Evolutionary conservation across 495 filamentous ascomycete species (phyloP).

Genomic region (Rusavskia elegans): DNA sequence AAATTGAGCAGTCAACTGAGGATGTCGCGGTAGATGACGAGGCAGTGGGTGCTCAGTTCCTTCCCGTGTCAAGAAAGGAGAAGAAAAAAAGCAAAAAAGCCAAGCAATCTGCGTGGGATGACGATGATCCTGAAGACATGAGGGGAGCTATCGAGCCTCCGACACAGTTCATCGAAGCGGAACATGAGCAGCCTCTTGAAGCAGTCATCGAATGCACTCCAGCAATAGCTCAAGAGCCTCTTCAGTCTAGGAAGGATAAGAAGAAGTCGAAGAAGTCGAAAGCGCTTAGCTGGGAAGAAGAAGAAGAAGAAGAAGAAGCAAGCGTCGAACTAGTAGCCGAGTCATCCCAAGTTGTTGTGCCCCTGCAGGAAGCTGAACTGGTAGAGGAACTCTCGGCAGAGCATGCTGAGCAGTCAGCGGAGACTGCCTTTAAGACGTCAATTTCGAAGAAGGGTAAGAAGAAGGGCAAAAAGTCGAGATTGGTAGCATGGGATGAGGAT

Average conservation of each 20-base stretch:
- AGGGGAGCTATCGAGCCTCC: background rate
- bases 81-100: slow-evolving; percentile 20
- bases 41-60: background rate
- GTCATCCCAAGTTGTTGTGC: too few relatives aligned
- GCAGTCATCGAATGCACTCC: slow-evolving; percentile 3
- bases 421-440: background rate
- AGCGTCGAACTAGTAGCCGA: background rate
- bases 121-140: background rate
- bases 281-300: slow-evolving; percentile 12
- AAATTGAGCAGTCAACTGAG: background rate
- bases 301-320: slow-evolving; percentile 2
- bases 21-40: background rate
- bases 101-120: slow-evolving; percentile 10
- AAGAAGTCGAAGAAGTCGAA: slow-evolving; percentile 30
- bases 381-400: background rate
- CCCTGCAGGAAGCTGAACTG: background rate
- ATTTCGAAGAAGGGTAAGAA: background rate
- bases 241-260: slow-evolving; percentile 16
- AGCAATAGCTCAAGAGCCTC: background rate
- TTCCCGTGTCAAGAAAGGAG: slow-evolving; percentile 13
- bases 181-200: slow-evolving; percentile 2
- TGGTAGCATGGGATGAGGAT: background rate
- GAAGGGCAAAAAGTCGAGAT: background rate
- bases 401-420: too few relatives aligned
- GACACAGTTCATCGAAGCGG: slow-evolving; percentile 2